Evolutionary conservation across 306 rosid genomes (phyloP).

Genomic region (Rosa persica): DNA sequence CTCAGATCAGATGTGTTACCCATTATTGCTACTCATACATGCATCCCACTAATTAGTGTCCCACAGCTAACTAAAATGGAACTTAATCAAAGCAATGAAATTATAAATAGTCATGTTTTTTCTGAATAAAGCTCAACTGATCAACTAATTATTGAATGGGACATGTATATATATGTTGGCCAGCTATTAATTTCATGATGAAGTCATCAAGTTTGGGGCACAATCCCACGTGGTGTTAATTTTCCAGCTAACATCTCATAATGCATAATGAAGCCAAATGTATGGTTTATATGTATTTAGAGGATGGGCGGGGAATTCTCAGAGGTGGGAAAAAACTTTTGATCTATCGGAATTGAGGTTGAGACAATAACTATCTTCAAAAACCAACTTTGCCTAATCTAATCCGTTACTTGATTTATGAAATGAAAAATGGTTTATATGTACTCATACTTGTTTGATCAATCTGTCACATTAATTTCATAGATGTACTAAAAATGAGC

Average conservation of each 20-base stretch:
- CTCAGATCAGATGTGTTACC: constrained; percentile 9
- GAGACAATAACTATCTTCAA: background rate
- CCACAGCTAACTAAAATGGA: background rate
- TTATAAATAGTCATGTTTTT: background rate
- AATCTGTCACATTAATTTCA: background rate
- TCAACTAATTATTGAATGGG: constrained; percentile 12
- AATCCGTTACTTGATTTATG: background rate
- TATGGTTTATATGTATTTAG: background rate
- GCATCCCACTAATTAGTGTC: constrained; percentile 17
- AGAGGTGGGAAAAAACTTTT: background rate
- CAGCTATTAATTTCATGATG: background rate
- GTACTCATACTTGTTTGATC: background rate
- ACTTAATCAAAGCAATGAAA: background rate
- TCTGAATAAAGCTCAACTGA: background rate
- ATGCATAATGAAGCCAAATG: background rate
- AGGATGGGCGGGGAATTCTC: background rate
- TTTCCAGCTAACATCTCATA: constrained; percentile 4
- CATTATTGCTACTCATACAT: constrained; percentile 19
- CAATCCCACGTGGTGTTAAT: background rate
- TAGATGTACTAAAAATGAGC: background rate
- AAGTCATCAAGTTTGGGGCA: background rate
- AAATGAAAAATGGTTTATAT: background rate
- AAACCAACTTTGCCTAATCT: background rate
- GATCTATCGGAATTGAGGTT: background rate
- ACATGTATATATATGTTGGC: constrained; percentile 2